Evolutionary conservation across 345 rosid species (phyloP), one percentile per base, ranked within the genome.

Genomic region (Lumnitzera littorea): DNA sequence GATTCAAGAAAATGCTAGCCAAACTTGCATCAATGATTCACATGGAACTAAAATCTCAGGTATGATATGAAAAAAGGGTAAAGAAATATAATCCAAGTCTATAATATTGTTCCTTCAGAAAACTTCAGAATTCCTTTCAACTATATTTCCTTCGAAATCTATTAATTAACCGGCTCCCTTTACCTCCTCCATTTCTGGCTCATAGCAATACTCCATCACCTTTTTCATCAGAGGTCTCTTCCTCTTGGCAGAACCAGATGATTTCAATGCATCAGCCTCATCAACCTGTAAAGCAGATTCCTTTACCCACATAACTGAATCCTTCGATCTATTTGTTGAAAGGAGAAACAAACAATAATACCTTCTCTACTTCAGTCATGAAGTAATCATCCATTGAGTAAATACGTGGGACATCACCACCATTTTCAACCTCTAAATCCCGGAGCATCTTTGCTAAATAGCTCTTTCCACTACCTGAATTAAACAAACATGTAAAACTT

Each of bases 121-220:
- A 16, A 46, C 1, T 3, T 56, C 17, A 13, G 24, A 14, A 23
- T 58, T 46, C 50, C 24, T 58, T 27, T 48, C 62, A 41, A 41
- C 13, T 20, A 23, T 41, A 58, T 58, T 46, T 58, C 16, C 46
- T 3, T 31, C 14, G 8, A 29, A 27, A 53, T 46, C 60, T 50
- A 59, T 49, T 15, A 31, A 48, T 13, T 61, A 50, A 20, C 62
- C 54, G 49, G 13, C 54, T 54, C 64, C 62, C 68, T 51, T 64
- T 82, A 92, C 97, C 98, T 85, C 97, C 78, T 84, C 96, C 98
- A 92, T 87, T 78, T 92, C 98, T 66, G 97, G 88, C 76, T 92
- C 98, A 66, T 85, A 92, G 69, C 88, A 85, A 76, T 89, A 89
- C 74, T 92, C 96, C 91, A 89, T 87, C 71, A 89, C 88, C 68